phyloP scores from a whole-genome alignment of 257 asterid species.

The Solanum pennellii region DNA sequence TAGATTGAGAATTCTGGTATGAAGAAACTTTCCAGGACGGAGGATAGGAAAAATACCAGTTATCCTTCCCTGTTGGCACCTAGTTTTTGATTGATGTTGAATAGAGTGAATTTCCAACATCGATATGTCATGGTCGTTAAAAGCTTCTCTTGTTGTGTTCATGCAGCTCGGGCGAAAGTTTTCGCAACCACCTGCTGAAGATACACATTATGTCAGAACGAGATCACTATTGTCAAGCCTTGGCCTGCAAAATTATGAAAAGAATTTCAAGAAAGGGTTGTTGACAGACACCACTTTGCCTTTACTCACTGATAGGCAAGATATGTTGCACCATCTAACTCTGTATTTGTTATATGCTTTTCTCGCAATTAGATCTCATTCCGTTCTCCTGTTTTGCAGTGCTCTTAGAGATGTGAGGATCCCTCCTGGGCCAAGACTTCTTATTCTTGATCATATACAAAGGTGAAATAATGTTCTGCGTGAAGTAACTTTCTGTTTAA shows the following conservation, averaged over 20 bases:
- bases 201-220: conserved; percentile 45
- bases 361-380: background rate
- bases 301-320: conserved; percentile 63
- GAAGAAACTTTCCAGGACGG: background rate
- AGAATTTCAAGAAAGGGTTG: conserved; percentile 82
- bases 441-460: conserved; percentile 72
- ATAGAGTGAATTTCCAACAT: background rate
- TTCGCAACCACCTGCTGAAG: conserved; percentile 71
- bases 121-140: background rate
- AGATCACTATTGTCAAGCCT: conserved; percentile 50
- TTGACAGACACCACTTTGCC: conserved; percentile 69
- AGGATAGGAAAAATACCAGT: background rate
- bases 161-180: conserved; percentile 79
- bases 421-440: conserved; percentile 92
- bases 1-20: background rate
- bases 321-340: background rate
- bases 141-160: background rate
- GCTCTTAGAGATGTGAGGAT: conserved; percentile 85
- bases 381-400: conserved; percentile 20
- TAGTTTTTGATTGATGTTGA: background rate
- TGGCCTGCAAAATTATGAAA: conserved; percentile 80
- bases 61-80: background rate
- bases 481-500: background rate
- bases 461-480: conserved; percentile 25
- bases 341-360: background rate